Evolutionary conservation across 2,329 filamentous ascomycete species (phyloP).

Genomic region (Juglanconis oblonga): DNA sequence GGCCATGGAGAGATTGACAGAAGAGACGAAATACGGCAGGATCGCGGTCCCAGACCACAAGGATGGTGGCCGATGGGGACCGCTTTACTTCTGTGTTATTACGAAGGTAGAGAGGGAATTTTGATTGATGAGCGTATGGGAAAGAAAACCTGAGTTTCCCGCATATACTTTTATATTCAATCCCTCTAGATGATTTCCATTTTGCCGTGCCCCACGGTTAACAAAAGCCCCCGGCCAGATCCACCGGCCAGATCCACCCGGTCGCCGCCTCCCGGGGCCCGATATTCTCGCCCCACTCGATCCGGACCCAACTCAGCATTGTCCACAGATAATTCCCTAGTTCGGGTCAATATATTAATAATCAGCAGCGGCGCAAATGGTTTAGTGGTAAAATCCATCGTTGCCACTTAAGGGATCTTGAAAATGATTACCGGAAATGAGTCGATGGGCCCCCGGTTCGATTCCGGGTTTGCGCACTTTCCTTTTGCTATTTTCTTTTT

Average conservation of each 20-base stretch:
- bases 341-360: too few species aligned
- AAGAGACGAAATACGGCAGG: conserved; percentile 34
- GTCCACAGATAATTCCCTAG: too few species aligned
- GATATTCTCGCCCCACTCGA: too few species aligned
- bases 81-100: conserved; percentile 36
- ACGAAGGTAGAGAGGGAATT: conserved; percentile 28
- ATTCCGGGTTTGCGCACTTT: not conserved
- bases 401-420: not conserved
- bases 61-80: conserved; percentile 33
- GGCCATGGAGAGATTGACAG: conserved; percentile 25
- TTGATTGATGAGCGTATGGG: not conserved
- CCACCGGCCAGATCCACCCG: too few species aligned
- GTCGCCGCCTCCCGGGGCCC: too few species aligned
- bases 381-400: not conserved
- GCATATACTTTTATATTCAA: too few species aligned
- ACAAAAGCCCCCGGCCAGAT: too few species aligned
- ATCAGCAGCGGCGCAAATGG: not conserved
- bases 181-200: too few species aligned
- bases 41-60: conserved; percentile 37
- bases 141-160: not conserved
- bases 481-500: too few species aligned
- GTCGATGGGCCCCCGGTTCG: not conserved
- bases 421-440: not conserved
- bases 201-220: too few species aligned
- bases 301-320: too few species aligned